Conservation (phyloP, 75 land plant genomes). For the Azolla pinnata region DNA sequence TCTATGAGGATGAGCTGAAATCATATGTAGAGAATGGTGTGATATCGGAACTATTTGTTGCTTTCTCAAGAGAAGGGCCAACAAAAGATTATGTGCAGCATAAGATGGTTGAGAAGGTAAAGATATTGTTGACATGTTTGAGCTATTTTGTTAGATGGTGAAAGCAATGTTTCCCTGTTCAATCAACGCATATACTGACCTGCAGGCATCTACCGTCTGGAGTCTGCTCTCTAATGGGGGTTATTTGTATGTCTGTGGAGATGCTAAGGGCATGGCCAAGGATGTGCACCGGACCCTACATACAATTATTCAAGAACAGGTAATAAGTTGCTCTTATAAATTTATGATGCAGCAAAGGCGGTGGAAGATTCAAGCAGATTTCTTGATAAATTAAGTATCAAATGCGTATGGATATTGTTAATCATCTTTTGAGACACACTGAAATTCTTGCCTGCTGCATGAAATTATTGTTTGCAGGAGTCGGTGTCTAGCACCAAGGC, state of each 20-base stretch:
- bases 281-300: conserved; percentile 88
- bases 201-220: conserved; percentile 80
- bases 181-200: background rate
- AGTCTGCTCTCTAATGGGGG: conserved; percentile 64
- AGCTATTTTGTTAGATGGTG: too few species aligned
- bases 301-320: conserved; percentile 82
- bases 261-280: conserved; percentile 97
- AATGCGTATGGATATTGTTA: background rate
- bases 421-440: background rate
- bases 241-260: conserved; percentile 91
- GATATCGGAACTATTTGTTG: conserved; percentile 58
- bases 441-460: background rate
- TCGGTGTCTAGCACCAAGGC: conserved; percentile 52
- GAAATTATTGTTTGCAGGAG: conserved; percentile 31
- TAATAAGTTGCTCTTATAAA: too few species aligned
- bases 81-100: conserved; percentile 92
- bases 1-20: conserved; percentile 85
- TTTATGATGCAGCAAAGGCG: too few species aligned
- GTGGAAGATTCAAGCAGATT: too few species aligned
- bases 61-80: conserved; percentile 88
- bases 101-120: conserved; percentile 75
- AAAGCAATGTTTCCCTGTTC: background rate
- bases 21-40: conserved; percentile 52
- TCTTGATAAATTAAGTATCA: too few species aligned
- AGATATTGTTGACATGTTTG: too few species aligned